phyloP scores from a whole-genome alignment of 768 basidiomycete genomes.

The Erythrobasidium yunnanense region DNA sequence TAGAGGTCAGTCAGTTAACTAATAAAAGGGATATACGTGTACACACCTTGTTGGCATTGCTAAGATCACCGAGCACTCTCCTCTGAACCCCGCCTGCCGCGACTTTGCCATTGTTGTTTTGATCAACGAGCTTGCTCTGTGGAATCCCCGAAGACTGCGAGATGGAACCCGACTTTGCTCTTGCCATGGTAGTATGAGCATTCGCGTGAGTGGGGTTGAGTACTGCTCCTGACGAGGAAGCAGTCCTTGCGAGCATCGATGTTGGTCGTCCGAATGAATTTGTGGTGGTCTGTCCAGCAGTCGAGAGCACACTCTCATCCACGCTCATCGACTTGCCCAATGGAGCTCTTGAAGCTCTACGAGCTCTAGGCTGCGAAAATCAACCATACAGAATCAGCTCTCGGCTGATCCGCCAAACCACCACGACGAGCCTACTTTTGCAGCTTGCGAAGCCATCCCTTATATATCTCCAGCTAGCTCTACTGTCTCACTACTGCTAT shows the following conservation, averaged over 20 bases:
- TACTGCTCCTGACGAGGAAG: slow-evolving; percentile 8
- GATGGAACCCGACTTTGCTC: background rate
- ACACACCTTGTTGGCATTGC: slow-evolving; percentile 30
- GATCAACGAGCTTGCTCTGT: background rate
- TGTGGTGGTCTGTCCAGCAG: too few species aligned
- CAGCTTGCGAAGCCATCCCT: background rate
- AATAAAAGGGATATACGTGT: too few species aligned
- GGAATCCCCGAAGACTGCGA: background rate
- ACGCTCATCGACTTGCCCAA: slow-evolving; percentile 22
- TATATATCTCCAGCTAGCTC: background rate
- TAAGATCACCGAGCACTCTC: slow-evolving; percentile 25
- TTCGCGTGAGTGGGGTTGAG: background rate
- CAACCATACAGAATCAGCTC: background rate
- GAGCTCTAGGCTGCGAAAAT: slow-evolving; percentile 11
- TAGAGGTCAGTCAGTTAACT: too few species aligned
- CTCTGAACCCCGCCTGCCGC: slow-evolving; percentile 9
- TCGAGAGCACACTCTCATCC: slow-evolving; percentile 15
- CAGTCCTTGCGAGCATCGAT: slow-evolving; percentile 3
- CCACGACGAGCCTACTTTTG: background rate
- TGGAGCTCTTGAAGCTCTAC: slow-evolving; percentile 18
- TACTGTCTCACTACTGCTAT: too few species aligned
- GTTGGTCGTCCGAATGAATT: slow-evolving; percentile 4
- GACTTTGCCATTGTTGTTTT: slow-evolving; percentile 3
- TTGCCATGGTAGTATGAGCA: background rate
- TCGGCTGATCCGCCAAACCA: background rate